These are phyloP conservation scores for Phytopythium ostracodes DNA, from an alignment of 352 stramenopile genomes.

Conservation along the genomic window DNA sequence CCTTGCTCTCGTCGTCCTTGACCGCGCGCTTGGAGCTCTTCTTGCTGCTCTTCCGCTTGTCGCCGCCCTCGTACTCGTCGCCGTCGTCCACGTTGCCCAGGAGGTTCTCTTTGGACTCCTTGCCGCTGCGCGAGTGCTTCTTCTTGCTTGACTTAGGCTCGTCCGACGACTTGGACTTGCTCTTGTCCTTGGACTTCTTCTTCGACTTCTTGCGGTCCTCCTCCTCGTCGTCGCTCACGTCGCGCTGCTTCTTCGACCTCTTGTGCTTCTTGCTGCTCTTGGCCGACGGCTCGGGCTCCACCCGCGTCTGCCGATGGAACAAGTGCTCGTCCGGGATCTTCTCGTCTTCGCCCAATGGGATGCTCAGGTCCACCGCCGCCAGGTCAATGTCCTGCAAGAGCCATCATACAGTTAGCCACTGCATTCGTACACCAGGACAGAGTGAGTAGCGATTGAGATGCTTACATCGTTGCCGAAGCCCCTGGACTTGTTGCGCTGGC, in stretches of 20 bases:
- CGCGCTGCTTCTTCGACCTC: slow-evolving; percentile 24
- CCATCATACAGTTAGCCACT: background rate
- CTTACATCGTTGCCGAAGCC: slow-evolving; percentile 16
- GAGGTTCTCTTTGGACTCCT: slow-evolving; percentile 47
- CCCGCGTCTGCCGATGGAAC: slow-evolving; percentile 57
- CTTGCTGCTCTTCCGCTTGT: slow-evolving; percentile 45
- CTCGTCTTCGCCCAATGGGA: slow-evolving; percentile 71
- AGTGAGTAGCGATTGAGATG: background rate
- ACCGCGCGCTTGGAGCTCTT: slow-evolving; percentile 34
- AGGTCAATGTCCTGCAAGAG: slow-evolving; percentile 58
- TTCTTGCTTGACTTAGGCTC: slow-evolving; percentile 15
- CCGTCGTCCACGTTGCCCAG: slow-evolving; percentile 43
- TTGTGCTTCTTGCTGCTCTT: slow-evolving; percentile 51
- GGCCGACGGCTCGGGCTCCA: slow-evolving; percentile 15
- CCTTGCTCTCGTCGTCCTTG: slow-evolving; percentile 31
- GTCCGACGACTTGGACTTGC: slow-evolving; percentile 8
- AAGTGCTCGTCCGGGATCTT: slow-evolving; percentile 79
- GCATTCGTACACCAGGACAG: background rate
- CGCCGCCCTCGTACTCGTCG: slow-evolving; percentile 20
- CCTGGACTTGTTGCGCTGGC: slow-evolving; percentile 42
- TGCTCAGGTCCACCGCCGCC: slow-evolving; percentile 70
- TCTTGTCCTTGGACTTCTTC: slow-evolving; percentile 29
- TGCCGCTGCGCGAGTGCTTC: slow-evolving; percentile 4
- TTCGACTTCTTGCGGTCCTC: slow-evolving; percentile 24
- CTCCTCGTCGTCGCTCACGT: slow-evolving; percentile 16